phyloP scores from a whole-genome alignment of 768 basidiomycete species.

The Tylopilus balloui region DNA sequence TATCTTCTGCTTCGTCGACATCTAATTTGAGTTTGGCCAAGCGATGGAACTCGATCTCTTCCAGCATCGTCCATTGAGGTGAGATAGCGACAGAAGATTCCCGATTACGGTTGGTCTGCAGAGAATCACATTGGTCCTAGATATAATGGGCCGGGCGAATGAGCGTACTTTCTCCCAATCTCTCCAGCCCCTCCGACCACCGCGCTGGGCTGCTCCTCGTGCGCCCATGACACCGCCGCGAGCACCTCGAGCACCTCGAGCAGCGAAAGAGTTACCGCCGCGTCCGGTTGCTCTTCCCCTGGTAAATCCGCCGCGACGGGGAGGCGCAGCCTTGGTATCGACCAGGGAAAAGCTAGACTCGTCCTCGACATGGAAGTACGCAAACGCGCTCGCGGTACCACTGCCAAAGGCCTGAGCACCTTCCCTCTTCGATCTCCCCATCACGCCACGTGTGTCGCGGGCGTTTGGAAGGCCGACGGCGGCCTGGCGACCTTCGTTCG shows the following conservation, averaged over 20 bases:
- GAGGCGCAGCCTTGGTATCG: constrained; percentile 73
- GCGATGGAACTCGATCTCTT: constrained; percentile 95
- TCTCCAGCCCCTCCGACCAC: constrained; percentile 71
- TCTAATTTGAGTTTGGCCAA: constrained; percentile 89
- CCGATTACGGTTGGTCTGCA: constrained; percentile 72
- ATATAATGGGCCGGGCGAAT: background rate
- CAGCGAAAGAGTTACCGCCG: constrained; percentile 32
- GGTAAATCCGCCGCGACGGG: constrained; percentile 65
- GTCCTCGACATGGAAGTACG: constrained; percentile 97
- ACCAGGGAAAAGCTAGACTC: constrained; percentile 96
- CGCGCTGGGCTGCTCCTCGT: constrained; percentile 38
- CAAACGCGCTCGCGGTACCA: constrained; percentile 85
- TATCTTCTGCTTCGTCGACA: constrained; percentile 85
- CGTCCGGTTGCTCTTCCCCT: constrained; percentile 44
- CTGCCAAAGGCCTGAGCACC: constrained; percentile 86
- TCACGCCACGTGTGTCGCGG: constrained; percentile 46
- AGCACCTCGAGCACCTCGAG: constrained; percentile 44
- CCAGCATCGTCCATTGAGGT: constrained; percentile 89
- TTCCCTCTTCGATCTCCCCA: constrained; percentile 63
- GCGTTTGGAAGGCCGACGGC: constrained; percentile 45
- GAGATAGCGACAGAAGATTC: constrained; percentile 94
- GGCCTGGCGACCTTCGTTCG: constrained; percentile 57
- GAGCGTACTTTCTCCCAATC: constrained; percentile 86
- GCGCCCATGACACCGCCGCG: constrained; percentile 42
- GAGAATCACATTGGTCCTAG: background rate